Conservation (phyloP, 441 rosid species). For the Erodium texanum region DNA sequence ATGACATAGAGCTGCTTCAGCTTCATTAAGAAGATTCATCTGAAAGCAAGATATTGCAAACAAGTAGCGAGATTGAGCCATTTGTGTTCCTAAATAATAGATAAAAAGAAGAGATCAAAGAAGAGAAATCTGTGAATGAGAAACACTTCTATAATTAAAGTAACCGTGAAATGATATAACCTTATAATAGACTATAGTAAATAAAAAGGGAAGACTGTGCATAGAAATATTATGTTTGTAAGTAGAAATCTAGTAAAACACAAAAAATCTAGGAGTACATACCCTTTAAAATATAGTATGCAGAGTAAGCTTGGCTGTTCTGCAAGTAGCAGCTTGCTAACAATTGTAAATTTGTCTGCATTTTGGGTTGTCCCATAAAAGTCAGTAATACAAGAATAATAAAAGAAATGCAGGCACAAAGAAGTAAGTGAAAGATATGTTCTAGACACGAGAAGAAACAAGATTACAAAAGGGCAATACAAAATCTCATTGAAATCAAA, state of each 20-base stretch:
- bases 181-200: not conserved
- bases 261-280: slow-evolving; percentile 11
- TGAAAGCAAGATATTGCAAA: slow-evolving; percentile 91
- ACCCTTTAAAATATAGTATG: slow-evolving; percentile 88
- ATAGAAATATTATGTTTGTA: not conserved
- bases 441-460: not conserved
- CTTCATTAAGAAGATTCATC: slow-evolving; percentile 93
- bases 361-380: not conserved
- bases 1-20: slow-evolving; percentile 78
- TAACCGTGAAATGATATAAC: not conserved
- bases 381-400: not conserved
- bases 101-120: slow-evolving; percentile 16
- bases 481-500: not conserved
- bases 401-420: not conserved
- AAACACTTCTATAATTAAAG: not conserved
- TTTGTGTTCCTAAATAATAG: slow-evolving; percentile 57
- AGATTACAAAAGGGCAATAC: not conserved
- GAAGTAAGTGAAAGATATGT: not conserved
- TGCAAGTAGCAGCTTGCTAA: slow-evolving; percentile 83
- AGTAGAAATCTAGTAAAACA: slow-evolving; percentile 10
- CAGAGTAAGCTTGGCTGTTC: slow-evolving; percentile 82
- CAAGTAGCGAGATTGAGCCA: slow-evolving; percentile 94
- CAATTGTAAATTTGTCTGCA: slow-evolving; percentile 73
- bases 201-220: not conserved
- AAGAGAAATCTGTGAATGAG: slow-evolving; percentile 22